These are phyloP conservation scores for Diphasiastrum complanatum DNA, from an alignment of 83 land plant genomes.

Conservation along the genomic window DNA sequence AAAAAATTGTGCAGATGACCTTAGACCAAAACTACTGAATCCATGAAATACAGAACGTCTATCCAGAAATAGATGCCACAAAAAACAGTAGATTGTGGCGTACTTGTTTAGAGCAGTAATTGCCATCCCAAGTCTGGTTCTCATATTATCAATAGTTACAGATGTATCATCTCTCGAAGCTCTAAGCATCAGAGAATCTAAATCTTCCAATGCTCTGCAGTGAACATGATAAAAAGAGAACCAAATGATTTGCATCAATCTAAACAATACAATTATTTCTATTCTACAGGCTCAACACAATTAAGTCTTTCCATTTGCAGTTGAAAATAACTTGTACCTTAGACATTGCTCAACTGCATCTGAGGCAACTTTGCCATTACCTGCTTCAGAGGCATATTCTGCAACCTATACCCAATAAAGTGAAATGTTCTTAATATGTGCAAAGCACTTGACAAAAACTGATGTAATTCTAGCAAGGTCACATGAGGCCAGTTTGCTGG, in stretches of 20 bases:
- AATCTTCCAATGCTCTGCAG: conserved; percentile 88
- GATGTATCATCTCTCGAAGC: conserved; percentile 68
- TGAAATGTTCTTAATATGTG: background rate
- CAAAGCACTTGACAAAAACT: background rate
- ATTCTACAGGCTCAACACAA: background rate
- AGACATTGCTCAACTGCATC: conserved; percentile 79
- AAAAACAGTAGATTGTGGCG: background rate
- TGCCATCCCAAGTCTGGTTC: conserved; percentile 44
- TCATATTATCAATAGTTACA: conserved; percentile 64
- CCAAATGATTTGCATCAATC: background rate
- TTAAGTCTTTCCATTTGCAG: background rate
- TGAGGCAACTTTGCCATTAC: conserved; percentile 69
- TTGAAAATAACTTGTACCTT: conserved; percentile 37
- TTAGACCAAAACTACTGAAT: background rate
- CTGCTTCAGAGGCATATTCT: conserved; percentile 86
- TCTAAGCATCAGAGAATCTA: conserved; percentile 68
- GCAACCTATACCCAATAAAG: conserved; percentile 59
- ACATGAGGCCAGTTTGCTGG: no score
- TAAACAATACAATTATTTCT: background rate
- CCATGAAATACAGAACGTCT: background rate
- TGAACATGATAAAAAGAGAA: background rate
- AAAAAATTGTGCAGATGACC: background rate
- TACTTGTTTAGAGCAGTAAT: conserved; percentile 71
- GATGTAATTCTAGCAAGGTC: no score
- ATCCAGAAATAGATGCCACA: background rate